Evolutionary conservation across 352 stramenopile genomes (phyloP).

Genomic region (Phytophthora foliorum): DNA sequence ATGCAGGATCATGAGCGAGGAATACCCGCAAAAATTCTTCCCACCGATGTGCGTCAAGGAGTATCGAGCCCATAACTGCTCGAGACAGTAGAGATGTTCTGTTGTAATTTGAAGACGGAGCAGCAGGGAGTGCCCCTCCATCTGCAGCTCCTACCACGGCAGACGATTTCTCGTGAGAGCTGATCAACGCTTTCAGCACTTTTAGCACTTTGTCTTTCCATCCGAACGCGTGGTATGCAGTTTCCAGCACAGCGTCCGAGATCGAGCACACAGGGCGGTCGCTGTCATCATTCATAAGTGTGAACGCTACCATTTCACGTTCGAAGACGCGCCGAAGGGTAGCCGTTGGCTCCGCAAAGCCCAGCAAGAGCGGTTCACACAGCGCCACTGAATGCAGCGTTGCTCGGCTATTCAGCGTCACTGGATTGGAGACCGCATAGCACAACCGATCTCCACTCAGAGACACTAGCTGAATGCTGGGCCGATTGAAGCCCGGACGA

Average conservation of each 20-base stretch:
- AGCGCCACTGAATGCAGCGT: constrained; percentile 58
- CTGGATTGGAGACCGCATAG: constrained; percentile 52
- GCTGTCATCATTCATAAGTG: constrained; percentile 45
- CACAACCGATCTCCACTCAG: constrained; percentile 66
- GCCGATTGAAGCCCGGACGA: constrained; percentile 21
- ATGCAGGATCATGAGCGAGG: constrained; percentile 54
- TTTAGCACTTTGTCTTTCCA: constrained; percentile 69
- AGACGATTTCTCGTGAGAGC: constrained; percentile 23
- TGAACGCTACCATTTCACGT: constrained; percentile 68
- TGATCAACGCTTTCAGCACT: constrained; percentile 49
- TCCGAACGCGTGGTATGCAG: constrained; percentile 62
- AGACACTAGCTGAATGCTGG: constrained; percentile 51
- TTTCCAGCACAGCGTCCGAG: constrained; percentile 50
- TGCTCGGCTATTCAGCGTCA: constrained; percentile 46
- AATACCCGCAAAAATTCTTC: constrained; percentile 63
- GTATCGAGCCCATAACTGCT: constrained; percentile 54
- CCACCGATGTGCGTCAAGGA: constrained; percentile 66
- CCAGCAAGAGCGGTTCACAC: constrained; percentile 63
- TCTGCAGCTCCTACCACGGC: constrained; percentile 13
- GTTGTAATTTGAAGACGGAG: constrained; percentile 49
- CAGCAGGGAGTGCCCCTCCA: constrained; percentile 12
- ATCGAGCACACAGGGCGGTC: constrained; percentile 57
- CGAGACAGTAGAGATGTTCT: constrained; percentile 52
- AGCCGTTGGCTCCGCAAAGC: constrained; percentile 44
- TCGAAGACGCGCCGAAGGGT: constrained; percentile 69